Base-by-base conservation (phyloP, 108 stramenopile species). In the Cyclotella baltica region DNA sequence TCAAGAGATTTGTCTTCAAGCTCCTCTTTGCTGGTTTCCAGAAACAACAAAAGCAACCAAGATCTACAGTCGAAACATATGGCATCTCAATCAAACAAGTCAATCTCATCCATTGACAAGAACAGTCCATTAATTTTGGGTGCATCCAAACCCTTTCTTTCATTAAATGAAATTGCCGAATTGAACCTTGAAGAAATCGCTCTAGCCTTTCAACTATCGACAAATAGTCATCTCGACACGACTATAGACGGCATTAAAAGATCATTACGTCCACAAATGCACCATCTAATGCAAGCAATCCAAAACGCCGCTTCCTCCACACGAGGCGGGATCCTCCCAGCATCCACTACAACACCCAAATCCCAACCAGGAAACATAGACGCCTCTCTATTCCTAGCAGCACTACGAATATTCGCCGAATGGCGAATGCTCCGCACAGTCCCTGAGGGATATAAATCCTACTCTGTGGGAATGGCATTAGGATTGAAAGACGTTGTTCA, bases 341-440 rank as follows among this genome's bases (percentile, higher is more conserved):
- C 15, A 3, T 27, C 10, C 58, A 6, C 8, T 27, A 9, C 33
- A 15, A 4, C 25, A 59, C 2, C 33, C 5, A 59, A 33, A 72
- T 33, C 11, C 6, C 47, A 35, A 48, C 22, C 48, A n/a, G 51
- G 51, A 29, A 10, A 88, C 62, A 67, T 91, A 2, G 90, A 91
- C 63, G 87, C 90, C 29, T 66, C 89, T 13, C 38, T 72, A 31
- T 93, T 90, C 74, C 87, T 85, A 40, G 88, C 90, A 29, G 87
- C 84, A 52, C 85, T 93, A 80, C 57, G 89, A 35, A 73, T 89
- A 22, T 91, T 91, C 71, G 88, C 90, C 8, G 89, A 93, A 69
- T 93, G 89, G 88, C 71, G 92, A n/a, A 75, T 90, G 33, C 64
- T 90, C 15, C 85, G 89, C n/a, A 87, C 87, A 66, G 88, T 93